These are phyloP conservation scores for Eleusine coracana DNA, from an alignment of 176 grass and related monocot genomes.

Conservation along the genomic window DNA sequence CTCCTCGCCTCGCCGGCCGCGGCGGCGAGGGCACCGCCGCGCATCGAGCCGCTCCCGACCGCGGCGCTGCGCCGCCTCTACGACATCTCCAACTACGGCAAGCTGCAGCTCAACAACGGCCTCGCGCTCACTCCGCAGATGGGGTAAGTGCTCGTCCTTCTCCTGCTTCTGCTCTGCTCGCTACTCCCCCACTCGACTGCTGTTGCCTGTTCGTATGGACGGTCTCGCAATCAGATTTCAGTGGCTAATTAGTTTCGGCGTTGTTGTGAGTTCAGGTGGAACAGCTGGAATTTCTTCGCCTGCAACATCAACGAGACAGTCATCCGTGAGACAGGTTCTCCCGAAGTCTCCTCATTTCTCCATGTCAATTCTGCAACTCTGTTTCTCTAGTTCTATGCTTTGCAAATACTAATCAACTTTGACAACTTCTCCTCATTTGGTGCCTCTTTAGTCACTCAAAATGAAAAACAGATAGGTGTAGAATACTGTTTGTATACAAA, in stretches of 20 bases:
- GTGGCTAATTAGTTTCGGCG: background rate
- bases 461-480: background rate
- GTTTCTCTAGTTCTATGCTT: background rate
- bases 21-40: background rate
- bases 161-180: background rate
- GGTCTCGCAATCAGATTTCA: background rate
- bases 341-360: background rate
- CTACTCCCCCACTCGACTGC: background rate
- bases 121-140: slow-evolving; percentile 86
- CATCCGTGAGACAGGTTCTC: slow-evolving; percentile 84
- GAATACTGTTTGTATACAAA: background rate
- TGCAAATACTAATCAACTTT: background rate
- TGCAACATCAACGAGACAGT: slow-evolving; percentile 90
- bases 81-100: slow-evolving; percentile 95
- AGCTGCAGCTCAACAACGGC: slow-evolving; percentile 93
- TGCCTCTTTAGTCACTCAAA: background rate
- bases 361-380: background rate
- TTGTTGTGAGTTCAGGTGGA: slow-evolving; percentile 63
- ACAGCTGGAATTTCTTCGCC: slow-evolving; percentile 99
- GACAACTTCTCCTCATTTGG: background rate
- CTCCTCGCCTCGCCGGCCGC: background rate
- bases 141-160: slow-evolving; percentile 48
- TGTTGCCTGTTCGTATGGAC: background rate
- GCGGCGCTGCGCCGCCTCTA: slow-evolving; percentile 54
- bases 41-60: slow-evolving; percentile 43